Percentiles rank a stretch among this genome's conserved stretches.
Conservation (phyloP, 768 basidiomycete genomes). For the Naematelia aurantialba region DNA sequence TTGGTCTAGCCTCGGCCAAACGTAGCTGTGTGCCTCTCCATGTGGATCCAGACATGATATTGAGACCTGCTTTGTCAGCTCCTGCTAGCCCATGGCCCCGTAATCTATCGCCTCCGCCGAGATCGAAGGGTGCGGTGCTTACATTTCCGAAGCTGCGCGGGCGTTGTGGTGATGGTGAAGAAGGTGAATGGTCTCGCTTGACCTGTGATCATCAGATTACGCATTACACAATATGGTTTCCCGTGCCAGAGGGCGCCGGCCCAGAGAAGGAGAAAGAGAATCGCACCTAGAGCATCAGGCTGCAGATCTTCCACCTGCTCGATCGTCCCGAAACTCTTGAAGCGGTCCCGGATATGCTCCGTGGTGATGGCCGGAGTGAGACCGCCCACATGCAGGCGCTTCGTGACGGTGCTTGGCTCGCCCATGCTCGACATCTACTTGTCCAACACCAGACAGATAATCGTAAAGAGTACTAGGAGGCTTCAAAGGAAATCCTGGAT, state of each 20-base stretch:
- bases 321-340: slow-evolving; percentile 38
- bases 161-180: slow-evolving; percentile 36
- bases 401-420: slow-evolving; percentile 19
- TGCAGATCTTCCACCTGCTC: slow-evolving; percentile 25
- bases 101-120: no score
- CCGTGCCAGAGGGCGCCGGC: not conserved
- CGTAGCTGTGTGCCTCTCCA: slow-evolving; percentile 47
- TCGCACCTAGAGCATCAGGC: slow-evolving; percentile 35
- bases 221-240: not conserved
- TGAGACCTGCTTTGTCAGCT: slow-evolving; percentile 39
- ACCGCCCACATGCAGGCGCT: slow-evolving; percentile 39
- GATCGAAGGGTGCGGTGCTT: not conserved
- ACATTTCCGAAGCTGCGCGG: slow-evolving; percentile 40
- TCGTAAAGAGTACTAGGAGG: not conserved
- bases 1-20: slow-evolving; percentile 42
- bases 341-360: slow-evolving; percentile 37
- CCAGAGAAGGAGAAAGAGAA: not conserved
- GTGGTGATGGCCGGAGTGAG: slow-evolving; percentile 37
- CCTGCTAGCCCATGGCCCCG: no score
- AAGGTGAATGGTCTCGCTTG: slow-evolving; percentile 40
- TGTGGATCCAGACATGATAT: slow-evolving; percentile 43
- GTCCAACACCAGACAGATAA: not conserved
- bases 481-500: slow-evolving; percentile 4
- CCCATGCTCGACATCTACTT: not conserved
- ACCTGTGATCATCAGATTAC: no score